These are phyloP conservation scores for Arachis monticola DNA, from an alignment of 331 rosid genomes.

Conservation along the genomic window DNA sequence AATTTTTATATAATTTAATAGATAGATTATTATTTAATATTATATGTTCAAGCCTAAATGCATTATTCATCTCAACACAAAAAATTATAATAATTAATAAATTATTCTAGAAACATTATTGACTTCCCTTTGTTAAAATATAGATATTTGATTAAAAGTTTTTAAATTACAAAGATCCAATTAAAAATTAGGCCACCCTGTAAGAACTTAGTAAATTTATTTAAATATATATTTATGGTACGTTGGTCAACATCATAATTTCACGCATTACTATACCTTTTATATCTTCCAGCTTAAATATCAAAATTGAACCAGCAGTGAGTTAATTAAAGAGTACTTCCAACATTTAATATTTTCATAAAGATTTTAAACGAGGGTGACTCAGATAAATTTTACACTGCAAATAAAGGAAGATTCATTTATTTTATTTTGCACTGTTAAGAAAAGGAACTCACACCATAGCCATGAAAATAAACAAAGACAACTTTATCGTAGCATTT, in stretches of 20 bases:
- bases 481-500: conserved; percentile 26
- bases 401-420: conserved; percentile 13
- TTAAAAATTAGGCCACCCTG: too few relatives aligned
- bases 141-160: too few relatives aligned
- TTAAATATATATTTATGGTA: background rate
- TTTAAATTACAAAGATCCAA: too few relatives aligned
- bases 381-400: conserved; percentile 7
- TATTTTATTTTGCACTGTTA: conserved; percentile 1
- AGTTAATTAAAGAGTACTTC: conserved; percentile 3
- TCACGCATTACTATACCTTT: background rate
- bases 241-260: conserved; percentile 31
- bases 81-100: too few relatives aligned
- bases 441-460: conserved; percentile 14
- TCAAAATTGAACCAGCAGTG: background rate
- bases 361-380: conserved; percentile 11
- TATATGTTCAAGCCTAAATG: too few relatives aligned
- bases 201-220: too few relatives aligned
- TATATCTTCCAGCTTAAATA: background rate
- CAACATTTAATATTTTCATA: background rate
- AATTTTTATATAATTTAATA: too few relatives aligned
- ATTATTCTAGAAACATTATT: too few relatives aligned
- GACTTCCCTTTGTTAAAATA: too few relatives aligned
- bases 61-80: too few relatives aligned
- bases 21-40: too few relatives aligned
- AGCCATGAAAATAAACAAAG: conserved; percentile 25